Evolutionary conservation across 2,329 filamentous ascomycete species (phyloP), one percentile per base, ranked within the genome.

Genomic region (Hypoxylon sp.): DNA sequence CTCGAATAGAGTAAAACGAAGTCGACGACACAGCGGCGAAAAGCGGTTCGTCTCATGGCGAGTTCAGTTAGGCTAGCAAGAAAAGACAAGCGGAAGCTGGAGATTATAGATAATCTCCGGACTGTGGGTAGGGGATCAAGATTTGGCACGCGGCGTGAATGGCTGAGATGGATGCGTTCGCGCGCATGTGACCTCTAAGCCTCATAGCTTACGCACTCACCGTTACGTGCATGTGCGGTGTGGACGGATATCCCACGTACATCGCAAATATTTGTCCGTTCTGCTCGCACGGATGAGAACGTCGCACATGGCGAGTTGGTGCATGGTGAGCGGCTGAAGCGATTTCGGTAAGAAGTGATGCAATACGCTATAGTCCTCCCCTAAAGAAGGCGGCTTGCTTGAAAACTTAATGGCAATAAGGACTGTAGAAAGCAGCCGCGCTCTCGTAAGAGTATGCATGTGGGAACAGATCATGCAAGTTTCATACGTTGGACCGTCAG

Each of bases 141-240:
- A 51, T 26, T 12, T 26, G 26, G 8, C 20, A 33, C 46, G 16
- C 14, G 28, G 38, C 8, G 2, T 40, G 16, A 26, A 24, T 38
- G 48, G 20, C 14, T 11, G 20, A 14, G 49, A 44, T 44, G 18
- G 20, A 18, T 44, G 36, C 26, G n/a, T 44, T 12, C 20, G 26
- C 36, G 38, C 11, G 12, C 30, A 24, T 22, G 36, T 40, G 36
- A 40, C 38, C 11, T 44, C 36, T 40, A 26, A 46, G 51, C 51
- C 51, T 44, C 51, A 18, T 32, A 22, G 28, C 16, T 53, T 53
- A 53, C 51, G 51, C 51, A 44, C 36, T 28, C 36, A 20, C 36
- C 36, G 44, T 44, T 44, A 53, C 51, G 51, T 44, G 51, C 51
- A 18, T 40, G 38, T n/a, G 38, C 4, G 38, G n/a, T 11, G 30